Evolutionary conservation across 1,139 yeast genomes (phyloP).

Genomic region (Scheffersomyces illinoinensis): DNA sequence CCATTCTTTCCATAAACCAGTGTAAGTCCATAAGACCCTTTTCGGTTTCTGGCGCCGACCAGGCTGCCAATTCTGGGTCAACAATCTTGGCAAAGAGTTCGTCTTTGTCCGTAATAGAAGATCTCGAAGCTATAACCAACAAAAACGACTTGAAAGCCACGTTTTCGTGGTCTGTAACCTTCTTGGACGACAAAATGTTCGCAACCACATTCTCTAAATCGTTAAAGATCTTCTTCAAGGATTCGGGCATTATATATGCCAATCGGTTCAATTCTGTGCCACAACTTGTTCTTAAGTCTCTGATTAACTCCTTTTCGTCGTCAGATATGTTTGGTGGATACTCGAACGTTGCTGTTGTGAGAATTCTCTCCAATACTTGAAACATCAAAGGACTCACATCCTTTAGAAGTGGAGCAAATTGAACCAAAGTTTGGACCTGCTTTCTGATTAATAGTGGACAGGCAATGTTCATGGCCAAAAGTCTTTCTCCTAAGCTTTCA

Average conservation of each 20-base stretch:
- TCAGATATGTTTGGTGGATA: constrained; percentile 69
- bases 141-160: constrained; percentile 92
- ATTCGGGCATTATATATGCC: constrained; percentile 93
- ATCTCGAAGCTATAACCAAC: constrained; percentile 86
- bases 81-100: constrained; percentile 83
- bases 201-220: constrained; percentile 84
- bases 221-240: constrained; percentile 74
- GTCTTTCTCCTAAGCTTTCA: constrained; percentile 74
- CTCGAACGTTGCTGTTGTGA: constrained; percentile 84
- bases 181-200: constrained; percentile 63
- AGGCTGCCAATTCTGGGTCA: constrained; percentile 87
- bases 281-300: constrained; percentile 88
- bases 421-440: constrained; percentile 91
- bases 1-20: constrained; percentile 98
- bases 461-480: constrained; percentile 71
- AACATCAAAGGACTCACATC: constrained; percentile 75
- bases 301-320: constrained; percentile 75
- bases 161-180: constrained; percentile 85
- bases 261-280: constrained; percentile 93
- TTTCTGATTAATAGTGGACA: constrained; percentile 84
- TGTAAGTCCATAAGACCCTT: constrained; percentile 86
- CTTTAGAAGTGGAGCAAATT: constrained; percentile 88
- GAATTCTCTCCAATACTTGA: constrained; percentile 79
- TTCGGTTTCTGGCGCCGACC: constrained; percentile 92
- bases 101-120: constrained; percentile 67